These are phyloP conservation scores for Linum lewisii DNA, from an alignment of 345 rosid species.

Conservation along the genomic window DNA sequence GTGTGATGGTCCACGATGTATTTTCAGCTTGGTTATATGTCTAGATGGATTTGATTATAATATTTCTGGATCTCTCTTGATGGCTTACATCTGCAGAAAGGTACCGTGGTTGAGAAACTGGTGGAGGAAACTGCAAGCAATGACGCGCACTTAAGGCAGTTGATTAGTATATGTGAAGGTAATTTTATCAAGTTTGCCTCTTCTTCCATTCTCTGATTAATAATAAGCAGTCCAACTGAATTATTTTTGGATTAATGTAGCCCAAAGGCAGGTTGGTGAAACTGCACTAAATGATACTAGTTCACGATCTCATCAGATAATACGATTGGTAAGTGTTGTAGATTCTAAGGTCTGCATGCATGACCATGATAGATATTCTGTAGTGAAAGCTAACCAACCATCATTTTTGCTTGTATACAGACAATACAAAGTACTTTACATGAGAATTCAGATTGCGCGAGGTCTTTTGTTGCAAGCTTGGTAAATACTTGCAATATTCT, in stretches of 20 bases:
- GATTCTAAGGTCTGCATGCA: conserved; percentile 4
- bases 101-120: conserved; percentile 94
- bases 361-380: neutral
- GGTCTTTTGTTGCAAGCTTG: conserved; percentile 93
- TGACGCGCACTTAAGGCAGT: conserved; percentile 69
- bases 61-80: too few species aligned
- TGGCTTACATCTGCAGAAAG: conserved; percentile 53
- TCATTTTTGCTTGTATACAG: conserved; percentile 36
- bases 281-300: conserved; percentile 95
- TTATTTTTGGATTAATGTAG: conserved; percentile 30
- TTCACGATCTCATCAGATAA: conserved; percentile 95
- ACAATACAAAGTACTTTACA: conserved; percentile 84
- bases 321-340: conserved; percentile 63
- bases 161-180: conserved; percentile 95
- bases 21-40: conserved; percentile 1
- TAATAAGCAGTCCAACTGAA: conserved; percentile 10
- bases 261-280: conserved; percentile 99
- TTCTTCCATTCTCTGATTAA: neutral
- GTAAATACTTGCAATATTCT: conserved; percentile 25
- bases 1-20: neutral
- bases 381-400: conserved; percentile 14
- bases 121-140: conserved; percentile 79
- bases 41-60: neutral
- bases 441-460: conserved; percentile 89
- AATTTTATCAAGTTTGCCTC: conserved; percentile 12